Conservation (phyloP, 1,284 basidiomycete genomes). For the Ceratobasidium sp. region DNA sequence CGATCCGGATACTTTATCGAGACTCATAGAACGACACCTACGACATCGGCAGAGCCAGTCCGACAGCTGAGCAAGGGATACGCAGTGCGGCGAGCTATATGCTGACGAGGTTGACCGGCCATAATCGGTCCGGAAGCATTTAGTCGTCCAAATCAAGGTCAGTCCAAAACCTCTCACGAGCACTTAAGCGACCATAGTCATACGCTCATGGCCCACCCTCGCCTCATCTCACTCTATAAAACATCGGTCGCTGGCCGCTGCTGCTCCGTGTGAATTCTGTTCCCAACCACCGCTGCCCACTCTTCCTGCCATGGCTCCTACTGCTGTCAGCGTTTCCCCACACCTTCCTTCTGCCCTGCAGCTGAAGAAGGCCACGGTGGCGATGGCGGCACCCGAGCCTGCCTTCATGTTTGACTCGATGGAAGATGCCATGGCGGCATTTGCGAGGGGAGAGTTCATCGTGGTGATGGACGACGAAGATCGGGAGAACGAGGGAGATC, state of each 20-base stretch:
- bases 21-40: neutral
- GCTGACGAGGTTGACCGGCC: neutral
- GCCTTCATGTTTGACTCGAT: slow-evolving; percentile 66
- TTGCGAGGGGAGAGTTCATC: slow-evolving; percentile 84
- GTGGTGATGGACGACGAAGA: slow-evolving; percentile 95
- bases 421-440: slow-evolving; percentile 80
- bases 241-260: slow-evolving; percentile 1
- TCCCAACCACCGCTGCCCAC: slow-evolving; percentile 12
- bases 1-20: slow-evolving; percentile 11
- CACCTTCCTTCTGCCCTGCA: slow-evolving; percentile 17
- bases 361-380: slow-evolving; percentile 14
- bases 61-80: neutral
- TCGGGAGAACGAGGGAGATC: slow-evolving; percentile 93
- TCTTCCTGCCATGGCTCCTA: slow-evolving; percentile 28
- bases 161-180: slow-evolving; percentile 39
- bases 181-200: slow-evolving; percentile 38
- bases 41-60: neutral
- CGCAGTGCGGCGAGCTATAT: neutral
- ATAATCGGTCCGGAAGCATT: slow-evolving; percentile 15
- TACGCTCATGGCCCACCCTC: slow-evolving; percentile 32
- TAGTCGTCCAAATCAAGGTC: slow-evolving; percentile 30
- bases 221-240: slow-evolving; percentile 42
- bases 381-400: slow-evolving; percentile 29
- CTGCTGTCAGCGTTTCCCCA: slow-evolving; percentile 38
- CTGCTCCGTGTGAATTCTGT: slow-evolving; percentile 23